Evolutionary conservation across 139 green algal species (phyloP), one percentile per base, ranked within the genome.

Genomic region (Coelastrella sp.): DNA sequence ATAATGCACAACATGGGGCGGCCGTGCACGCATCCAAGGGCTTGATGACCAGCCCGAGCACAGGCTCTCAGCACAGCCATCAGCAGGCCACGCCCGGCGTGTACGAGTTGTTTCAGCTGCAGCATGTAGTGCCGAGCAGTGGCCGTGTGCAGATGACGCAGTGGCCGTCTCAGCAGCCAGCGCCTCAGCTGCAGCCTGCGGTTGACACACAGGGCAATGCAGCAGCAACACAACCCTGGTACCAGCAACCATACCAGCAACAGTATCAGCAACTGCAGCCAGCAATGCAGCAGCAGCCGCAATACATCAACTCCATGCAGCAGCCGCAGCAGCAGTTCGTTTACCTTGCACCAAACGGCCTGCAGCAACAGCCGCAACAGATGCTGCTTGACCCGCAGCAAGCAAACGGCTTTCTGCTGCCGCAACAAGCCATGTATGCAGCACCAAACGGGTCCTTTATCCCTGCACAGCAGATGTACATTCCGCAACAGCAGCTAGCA

Each of bases 51-150:
- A 76, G 17, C 17, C 68, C 68, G 17, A 85, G 58, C 79, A 73
- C 79, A 19, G 19, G 0, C 19, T 19, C 19, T 19, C 57, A 73
- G 10, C 56, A 68, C 5, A 23, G 79, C 19, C 79, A 85, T 68
- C 68, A 76, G 79, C 79, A 85, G 79, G 79, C 57, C 56, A 64
- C 79, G 19, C 79, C 79, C 56, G 79, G 79, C 79, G 61, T 85
- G 22, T 61, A 73, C 19, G 79, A 85, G 79, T 57, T 85, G 19
- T 85, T 85, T 16, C 79, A 85, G 56, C 79, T 85, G 58, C 79
- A 85, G 79, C 68, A 76, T 17, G 68, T 76, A n/a, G 68, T 22
- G 17, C 68, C 68, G 68, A 76, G 17, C 17, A 23, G 22, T 76
- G 32, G 32, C 32, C 32, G 32, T 47, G 32, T 47, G 32, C 32